phyloP scores from a whole-genome alignment of 108 stramenopile species.

The Cyclotella atomus region DNA sequence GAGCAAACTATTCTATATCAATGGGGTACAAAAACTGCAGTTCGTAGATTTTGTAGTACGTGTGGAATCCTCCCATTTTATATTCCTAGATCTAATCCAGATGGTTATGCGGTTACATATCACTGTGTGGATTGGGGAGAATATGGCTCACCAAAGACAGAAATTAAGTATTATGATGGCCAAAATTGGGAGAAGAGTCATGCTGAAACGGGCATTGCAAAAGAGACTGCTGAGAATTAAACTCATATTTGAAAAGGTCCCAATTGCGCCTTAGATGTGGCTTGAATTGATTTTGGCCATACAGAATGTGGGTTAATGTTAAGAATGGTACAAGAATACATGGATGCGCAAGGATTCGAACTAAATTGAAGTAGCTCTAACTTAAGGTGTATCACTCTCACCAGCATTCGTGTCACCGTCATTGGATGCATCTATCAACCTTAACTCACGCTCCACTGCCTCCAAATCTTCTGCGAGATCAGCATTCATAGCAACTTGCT shows the following conservation, averaged over 20 bases:
- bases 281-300: too few relatives aligned
- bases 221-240: constrained; percentile 7
- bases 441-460: constrained; percentile 63
- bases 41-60: constrained; percentile 34
- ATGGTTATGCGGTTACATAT: constrained; percentile 46
- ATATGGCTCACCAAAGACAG: constrained; percentile 1
- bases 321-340: too few relatives aligned
- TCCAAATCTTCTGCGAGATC: constrained; percentile 71
- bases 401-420: background rate
- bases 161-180: constrained; percentile 15
- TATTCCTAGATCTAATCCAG: constrained; percentile 48
- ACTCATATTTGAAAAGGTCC: background rate
- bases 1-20: constrained; percentile 27
- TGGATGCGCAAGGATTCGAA: too few relatives aligned
- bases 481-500: constrained; percentile 59
- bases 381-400: background rate
- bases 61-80: constrained; percentile 48
- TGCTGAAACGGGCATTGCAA: constrained; percentile 20
- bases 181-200: constrained; percentile 34
- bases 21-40: constrained; percentile 34
- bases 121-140: constrained; percentile 18
- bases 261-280: too few relatives aligned
- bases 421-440: background rate
- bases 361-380: too few relatives aligned
- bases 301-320: too few relatives aligned